Base-by-base conservation (phyloP, 2,329 filamentous ascomycete genomes). In the Penicillium thymicola region DNA sequence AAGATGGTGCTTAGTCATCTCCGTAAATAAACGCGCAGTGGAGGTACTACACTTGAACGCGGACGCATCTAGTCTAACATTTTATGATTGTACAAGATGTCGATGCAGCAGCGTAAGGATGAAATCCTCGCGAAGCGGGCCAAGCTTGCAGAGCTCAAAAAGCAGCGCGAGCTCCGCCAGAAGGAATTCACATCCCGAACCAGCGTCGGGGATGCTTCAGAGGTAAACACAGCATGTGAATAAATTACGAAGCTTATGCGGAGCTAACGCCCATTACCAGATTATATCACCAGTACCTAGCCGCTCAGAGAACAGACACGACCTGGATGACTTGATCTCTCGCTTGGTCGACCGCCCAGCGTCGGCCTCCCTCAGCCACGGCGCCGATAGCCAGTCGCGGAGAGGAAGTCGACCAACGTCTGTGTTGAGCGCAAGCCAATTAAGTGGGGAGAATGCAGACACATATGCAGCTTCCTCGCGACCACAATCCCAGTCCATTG, bases 41-140 rank as follows among this genome's bases (percentile, higher is more conserved):
- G 30, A 16, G 13, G 11, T 36, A 36, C 25, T 44, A 52, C 42
- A 52, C 54, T 46, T 52, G 42, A 40, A 50, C 27, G 54, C 30
- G 32, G 42, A 53, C 38, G 47, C 51, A 54, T 53, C 40, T 55
- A n/a, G 43, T 55, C 41, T 46, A 45, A 46, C 14, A n/a, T 25
- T 36, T 25, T 37, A 52, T 50, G 44, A 55, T 59, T 51, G 28
- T 37, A 14, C 58, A 66, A 52, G 55, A 73, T 72, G 68, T 68
- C 70, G 46, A 72, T 74, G 78, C 88, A 86, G 73, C 80, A 92
- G 82, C 89, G 92, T 68, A 89, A 91, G 80, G 92, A 96, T 81
- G 94, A 99, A 81, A 96, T 99, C 66, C 81, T 94, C 67, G 92
- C 92, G 66, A 99, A 99, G 80, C 93, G 90, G 81, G 93, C 92